These are phyloP conservation scores for Lipomyces lipofer DNA, from an alignment of 805 yeast genomes.

Conservation along the genomic window DNA sequence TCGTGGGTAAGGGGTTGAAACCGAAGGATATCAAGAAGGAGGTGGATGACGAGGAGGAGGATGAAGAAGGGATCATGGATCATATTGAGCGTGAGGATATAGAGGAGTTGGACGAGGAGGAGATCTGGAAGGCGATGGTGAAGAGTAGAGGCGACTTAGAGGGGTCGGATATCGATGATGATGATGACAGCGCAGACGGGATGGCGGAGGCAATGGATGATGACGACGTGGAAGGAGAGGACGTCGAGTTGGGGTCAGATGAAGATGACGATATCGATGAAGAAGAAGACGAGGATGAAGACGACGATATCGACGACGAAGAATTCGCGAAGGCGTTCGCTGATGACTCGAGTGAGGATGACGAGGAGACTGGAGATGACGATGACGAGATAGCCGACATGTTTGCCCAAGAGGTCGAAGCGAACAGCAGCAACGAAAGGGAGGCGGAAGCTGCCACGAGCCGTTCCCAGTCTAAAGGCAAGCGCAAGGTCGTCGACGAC, in stretches of 20 bases:
- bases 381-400: slow-evolving; percentile 37
- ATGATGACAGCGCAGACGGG: slow-evolving; percentile 54
- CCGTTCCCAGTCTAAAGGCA: slow-evolving; percentile 13
- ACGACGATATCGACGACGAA: slow-evolving; percentile 38
- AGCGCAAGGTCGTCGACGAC: slow-evolving; percentile 31
- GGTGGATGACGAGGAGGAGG: slow-evolving; percentile 39
- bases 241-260: slow-evolving; percentile 33
- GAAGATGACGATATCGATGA: slow-evolving; percentile 43
- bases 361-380: slow-evolving; percentile 36
- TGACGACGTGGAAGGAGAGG: slow-evolving; percentile 38
- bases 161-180: slow-evolving; percentile 49
- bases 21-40: slow-evolving; percentile 32
- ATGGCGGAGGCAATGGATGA: slow-evolving; percentile 39
- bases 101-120: slow-evolving; percentile 61
- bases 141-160: slow-evolving; percentile 50
- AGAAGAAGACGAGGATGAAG: slow-evolving; percentile 47
- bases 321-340: slow-evolving; percentile 37
- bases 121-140: slow-evolving; percentile 78
- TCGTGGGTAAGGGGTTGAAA: slow-evolving; percentile 37
- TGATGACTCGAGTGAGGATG: slow-evolving; percentile 30
- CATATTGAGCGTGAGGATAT: slow-evolving; percentile 62
- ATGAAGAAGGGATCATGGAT: slow-evolving; percentile 56
- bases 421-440: no score
- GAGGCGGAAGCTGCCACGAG: neutral
- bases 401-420: slow-evolving; percentile 34